Percentiles rank a stretch among this genome's conserved stretches.
These are phyloP conservation scores for Adansonia digitata DNA, from an alignment of 345 rosid genomes.

Conservation along the genomic window DNA sequence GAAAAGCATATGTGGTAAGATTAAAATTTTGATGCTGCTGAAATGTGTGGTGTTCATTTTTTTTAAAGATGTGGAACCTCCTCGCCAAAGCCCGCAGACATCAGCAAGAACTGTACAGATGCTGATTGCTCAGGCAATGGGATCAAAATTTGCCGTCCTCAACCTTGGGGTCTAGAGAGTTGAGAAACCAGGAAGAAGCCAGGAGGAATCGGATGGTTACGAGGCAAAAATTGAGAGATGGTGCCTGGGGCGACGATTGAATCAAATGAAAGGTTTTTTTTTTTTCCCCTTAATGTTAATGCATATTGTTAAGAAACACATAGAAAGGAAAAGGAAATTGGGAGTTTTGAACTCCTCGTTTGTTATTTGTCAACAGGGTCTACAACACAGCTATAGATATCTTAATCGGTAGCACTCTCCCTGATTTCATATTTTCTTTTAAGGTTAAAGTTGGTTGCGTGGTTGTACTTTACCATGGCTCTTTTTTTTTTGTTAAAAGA, in stretches of 20 bases:
- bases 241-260: constrained; percentile 85
- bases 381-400: not conserved
- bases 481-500: too few species aligned
- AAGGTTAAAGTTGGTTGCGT: not conserved
- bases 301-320: not conserved
- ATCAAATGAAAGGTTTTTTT: not conserved
- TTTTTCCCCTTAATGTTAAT: not conserved
- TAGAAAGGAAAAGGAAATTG: not conserved
- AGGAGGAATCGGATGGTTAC: constrained; percentile 65
- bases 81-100: constrained; percentile 77
- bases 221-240: constrained; percentile 73
- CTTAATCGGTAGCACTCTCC: not conserved
- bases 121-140: constrained; percentile 90
- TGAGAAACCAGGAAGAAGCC: constrained; percentile 78
- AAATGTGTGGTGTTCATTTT: constrained; percentile 4
- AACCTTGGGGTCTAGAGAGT: constrained; percentile 57
- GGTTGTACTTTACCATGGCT: not conserved
- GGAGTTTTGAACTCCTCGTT: not conserved
- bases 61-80: constrained; percentile 90
- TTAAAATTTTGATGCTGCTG: not conserved
- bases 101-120: constrained; percentile 92
- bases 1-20: not conserved
- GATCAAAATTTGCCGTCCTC: constrained; percentile 64
- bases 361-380: not conserved
- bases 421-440: not conserved